Evolutionary conservation across 371 early-diverging fungal species (phyloP), one percentile per base, ranked within the genome.

Genomic region (Syncephalastrum racemosum): DNA sequence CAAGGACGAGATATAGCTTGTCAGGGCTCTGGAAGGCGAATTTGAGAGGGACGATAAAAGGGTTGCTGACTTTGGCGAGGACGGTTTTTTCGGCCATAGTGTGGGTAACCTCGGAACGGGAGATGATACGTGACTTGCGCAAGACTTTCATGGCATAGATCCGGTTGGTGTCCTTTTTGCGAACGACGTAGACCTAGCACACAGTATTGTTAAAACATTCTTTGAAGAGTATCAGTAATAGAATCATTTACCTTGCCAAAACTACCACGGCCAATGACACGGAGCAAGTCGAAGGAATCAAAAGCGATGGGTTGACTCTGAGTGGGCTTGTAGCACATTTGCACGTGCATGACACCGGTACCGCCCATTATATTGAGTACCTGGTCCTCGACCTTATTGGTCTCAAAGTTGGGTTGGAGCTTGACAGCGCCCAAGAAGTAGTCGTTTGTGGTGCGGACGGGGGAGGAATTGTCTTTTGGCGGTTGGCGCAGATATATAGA

Each of bases 81-180:
- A 95, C 92, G 19, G 89, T 91, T 64, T 94, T 89, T 67, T 97
- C 96, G n/a, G 91, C 89, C 66, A 94, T 82, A 3, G 96, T 88
- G 54, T 92, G 93, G 10, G 86, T 87, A 24, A 92, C 88, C 74
- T 93, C 97, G 16, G 91, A 88, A 16, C 93, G 84, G 23, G 92
- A 91, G 46, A 97, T 92, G 56, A 98, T 94, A 63, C 91, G 89
- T n/a, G 92, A 84, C 77, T 99, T 99, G 53, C 87, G 85, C 52
- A 97, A 68, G 40, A 96, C 93, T 73, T 99, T 99, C 91, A 99
- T 92, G 48, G 99, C 99, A 70, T 98, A 96, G 69, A 96, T 93
- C 53, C 95, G 90, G 59, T 86, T 88, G 16, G 95, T 94, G 67
- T 95, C 94, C 59, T 88, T 88, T 73, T 97, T 94, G 45, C 94